Percentiles rank a stretch among this genome's conserved stretches.
Evolutionary conservation across 768 basidiomycete genomes (phyloP).

Genomic region (Melanogaster broomeanus): DNA sequence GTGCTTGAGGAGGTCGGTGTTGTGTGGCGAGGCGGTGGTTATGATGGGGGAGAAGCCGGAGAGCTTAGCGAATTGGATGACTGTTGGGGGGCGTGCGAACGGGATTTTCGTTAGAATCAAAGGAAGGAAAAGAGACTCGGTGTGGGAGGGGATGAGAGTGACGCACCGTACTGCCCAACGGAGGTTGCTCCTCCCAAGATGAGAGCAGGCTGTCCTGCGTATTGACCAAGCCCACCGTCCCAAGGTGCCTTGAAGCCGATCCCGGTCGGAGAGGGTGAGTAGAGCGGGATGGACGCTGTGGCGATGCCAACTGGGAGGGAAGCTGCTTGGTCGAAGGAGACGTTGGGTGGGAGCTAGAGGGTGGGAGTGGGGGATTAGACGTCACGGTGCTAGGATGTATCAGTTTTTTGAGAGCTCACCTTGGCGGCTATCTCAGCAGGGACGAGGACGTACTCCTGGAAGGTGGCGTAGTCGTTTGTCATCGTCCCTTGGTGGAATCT

Average conservation of each 20-base stretch:
- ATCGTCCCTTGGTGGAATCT: slow-evolving; percentile 4
- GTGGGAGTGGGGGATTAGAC: no score
- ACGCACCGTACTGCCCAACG: slow-evolving; percentile 40
- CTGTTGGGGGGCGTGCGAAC: slow-evolving; percentile 3
- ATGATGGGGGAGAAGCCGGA: slow-evolving; percentile 34
- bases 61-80: slow-evolving; percentile 30
- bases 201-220: slow-evolving; percentile 33
- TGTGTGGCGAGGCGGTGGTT: slow-evolving; percentile 38
- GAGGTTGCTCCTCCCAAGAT: slow-evolving; percentile 40
- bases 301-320: slow-evolving; percentile 35
- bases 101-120: no score
- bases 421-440: slow-evolving; percentile 22
- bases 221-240: slow-evolving; percentile 32
- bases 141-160: not conserved
- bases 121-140: not conserved
- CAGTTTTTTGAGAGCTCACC: slow-evolving; percentile 5
- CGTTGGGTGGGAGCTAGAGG: slow-evolving; percentile 34
- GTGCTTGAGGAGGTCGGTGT: slow-evolving; percentile 32
- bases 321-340: slow-evolving; percentile 39
- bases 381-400: no score
- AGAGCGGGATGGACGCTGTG: slow-evolving; percentile 36
- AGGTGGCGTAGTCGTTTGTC: slow-evolving; percentile 3
- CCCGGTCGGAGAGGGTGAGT: slow-evolving; percentile 25
- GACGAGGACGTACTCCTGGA: slow-evolving; percentile 23
- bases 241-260: slow-evolving; percentile 34